phyloP scores from a whole-genome alignment of 306 rosid species.

The Pterocarpus santalinus region DNA sequence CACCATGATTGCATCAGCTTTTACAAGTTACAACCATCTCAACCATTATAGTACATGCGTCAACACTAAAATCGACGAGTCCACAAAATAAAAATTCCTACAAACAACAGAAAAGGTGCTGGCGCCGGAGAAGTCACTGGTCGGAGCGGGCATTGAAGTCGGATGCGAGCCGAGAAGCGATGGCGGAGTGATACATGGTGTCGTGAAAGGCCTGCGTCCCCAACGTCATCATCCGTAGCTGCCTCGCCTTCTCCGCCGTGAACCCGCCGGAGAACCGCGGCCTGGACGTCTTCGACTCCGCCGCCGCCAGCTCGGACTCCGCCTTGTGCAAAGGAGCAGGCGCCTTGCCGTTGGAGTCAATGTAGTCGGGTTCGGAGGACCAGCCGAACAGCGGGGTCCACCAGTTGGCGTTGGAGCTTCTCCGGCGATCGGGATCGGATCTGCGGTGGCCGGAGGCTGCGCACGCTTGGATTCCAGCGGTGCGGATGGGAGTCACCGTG shows the following conservation, averaged over 20 bases:
- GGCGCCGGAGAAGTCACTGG: conserved; percentile 42
- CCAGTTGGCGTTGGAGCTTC: conserved; percentile 66
- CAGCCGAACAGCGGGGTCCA: conserved; percentile 85
- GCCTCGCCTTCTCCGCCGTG: conserved; percentile 90
- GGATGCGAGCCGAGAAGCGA: conserved; percentile 90
- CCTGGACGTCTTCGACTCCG: conserved; percentile 41
- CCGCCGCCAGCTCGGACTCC: conserved; percentile 34
- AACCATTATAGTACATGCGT: background rate
- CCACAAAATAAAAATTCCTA: background rate
- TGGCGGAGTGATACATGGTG: conserved; percentile 93
- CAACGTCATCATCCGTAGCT: conserved; percentile 72
- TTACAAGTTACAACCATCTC: background rate
- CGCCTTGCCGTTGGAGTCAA: conserved; percentile 51
- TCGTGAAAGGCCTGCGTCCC: conserved; percentile 77
- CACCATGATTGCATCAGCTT: background rate
- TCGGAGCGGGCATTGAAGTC: conserved; percentile 70
- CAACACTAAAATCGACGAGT: conserved; percentile 28
- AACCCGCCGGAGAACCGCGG: conserved; percentile 73
- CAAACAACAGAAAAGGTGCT: background rate
- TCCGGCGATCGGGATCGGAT: conserved; percentile 52
- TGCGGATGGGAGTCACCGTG: conserved; percentile 48
- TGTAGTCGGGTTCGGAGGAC: conserved; percentile 90
- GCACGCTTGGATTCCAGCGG: conserved; percentile 55
- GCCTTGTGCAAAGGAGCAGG: conserved; percentile 7
- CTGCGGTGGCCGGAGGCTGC: conserved; percentile 52